Percentiles rank a stretch among this genome's conserved stretches.
phyloP scores from a whole-genome alignment of 2,329 filamentous ascomycete genomes.

The Hansfordia pulvinata region DNA sequence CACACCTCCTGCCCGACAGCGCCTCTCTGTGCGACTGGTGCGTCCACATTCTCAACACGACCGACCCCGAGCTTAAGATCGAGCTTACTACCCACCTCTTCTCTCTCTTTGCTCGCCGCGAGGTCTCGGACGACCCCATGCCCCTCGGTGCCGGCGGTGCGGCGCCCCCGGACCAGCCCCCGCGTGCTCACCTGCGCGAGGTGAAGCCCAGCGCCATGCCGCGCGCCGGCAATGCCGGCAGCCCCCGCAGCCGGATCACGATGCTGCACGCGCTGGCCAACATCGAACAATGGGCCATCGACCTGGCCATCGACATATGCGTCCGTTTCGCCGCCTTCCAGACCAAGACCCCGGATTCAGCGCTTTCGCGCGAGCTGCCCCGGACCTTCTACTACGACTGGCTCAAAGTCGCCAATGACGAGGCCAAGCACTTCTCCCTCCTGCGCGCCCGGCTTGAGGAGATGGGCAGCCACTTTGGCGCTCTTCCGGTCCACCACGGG shows the following conservation, averaged over 20 bases:
- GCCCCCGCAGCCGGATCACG: conserved; percentile 25
- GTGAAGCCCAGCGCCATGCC: conserved; percentile 25
- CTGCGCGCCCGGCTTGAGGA: conserved; percentile 28
- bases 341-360: conserved; percentile 12
- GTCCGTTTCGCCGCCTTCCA: conserved; percentile 28
- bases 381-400: conserved; percentile 31
- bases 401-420: conserved; percentile 31
- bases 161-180: conserved; percentile 22
- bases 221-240: conserved; percentile 24
- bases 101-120: conserved; percentile 22
- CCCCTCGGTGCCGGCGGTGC: conserved; percentile 22
- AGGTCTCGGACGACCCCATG: conserved; percentile 24
- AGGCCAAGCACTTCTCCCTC: conserved; percentile 32
- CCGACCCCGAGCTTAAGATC: conserved; percentile 30
- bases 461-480: conserved; percentile 27
- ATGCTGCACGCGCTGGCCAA: conserved; percentile 33
- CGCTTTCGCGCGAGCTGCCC: conserved; percentile 17
- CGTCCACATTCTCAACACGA: conserved; percentile 27
- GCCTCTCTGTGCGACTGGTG: conserved; percentile 33
- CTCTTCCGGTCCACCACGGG: conserved; percentile 28
- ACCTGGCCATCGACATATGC: conserved; percentile 31
- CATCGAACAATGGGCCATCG: conserved; percentile 33
- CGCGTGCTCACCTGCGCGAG: conserved; percentile 22
- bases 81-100: conserved; percentile 29
- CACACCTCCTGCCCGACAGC: conserved; percentile 20